Evolutionary conservation across 2,329 filamentous ascomycete species (phyloP).

Genomic region (Xylaria sp.): DNA sequence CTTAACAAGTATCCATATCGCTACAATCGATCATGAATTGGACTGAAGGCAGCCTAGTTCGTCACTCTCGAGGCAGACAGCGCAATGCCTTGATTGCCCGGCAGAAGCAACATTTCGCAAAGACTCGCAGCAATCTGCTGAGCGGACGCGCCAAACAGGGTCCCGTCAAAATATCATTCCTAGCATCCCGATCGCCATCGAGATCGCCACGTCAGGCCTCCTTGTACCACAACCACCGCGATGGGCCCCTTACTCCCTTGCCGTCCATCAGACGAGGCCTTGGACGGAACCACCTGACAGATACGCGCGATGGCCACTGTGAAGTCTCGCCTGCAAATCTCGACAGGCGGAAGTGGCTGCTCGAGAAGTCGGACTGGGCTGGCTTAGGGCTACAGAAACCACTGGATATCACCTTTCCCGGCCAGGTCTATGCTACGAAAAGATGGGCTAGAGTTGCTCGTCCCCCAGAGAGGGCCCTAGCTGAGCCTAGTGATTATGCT

Average conservation of each 20-base stretch:
- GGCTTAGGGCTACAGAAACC: slow-evolving; percentile 43
- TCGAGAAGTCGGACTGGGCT: slow-evolving; percentile 44
- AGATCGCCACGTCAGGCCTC: not conserved
- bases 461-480: slow-evolving; percentile 9
- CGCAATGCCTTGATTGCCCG: slow-evolving; percentile 44
- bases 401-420: slow-evolving; percentile 39
- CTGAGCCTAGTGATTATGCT: slow-evolving; percentile 12
- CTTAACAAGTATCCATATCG: slow-evolving; percentile 28
- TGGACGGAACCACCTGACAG: not conserved
- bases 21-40: slow-evolving; percentile 50
- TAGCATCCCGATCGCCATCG: slow-evolving; percentile 19
- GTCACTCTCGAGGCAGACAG: slow-evolving; percentile 46
- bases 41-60: slow-evolving; percentile 54
- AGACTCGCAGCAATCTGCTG: slow-evolving; percentile 44
- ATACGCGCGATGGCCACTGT: not conserved
- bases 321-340: slow-evolving; percentile 14
- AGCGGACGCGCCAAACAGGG: slow-evolving; percentile 39
- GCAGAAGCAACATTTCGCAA: slow-evolving; percentile 56
- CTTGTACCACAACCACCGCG: slow-evolving; percentile 10
- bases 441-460: slow-evolving; percentile 33
- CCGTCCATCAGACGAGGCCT: slow-evolving; percentile 25
- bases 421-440: slow-evolving; percentile 29
- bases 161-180: slow-evolving; percentile 43
- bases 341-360: slow-evolving; percentile 40
- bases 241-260: slow-evolving; percentile 28